Evolutionary conservation across 1,284 basidiomycete species (phyloP).

Genomic region (Ceratorhiza oryzae-sativae): DNA sequence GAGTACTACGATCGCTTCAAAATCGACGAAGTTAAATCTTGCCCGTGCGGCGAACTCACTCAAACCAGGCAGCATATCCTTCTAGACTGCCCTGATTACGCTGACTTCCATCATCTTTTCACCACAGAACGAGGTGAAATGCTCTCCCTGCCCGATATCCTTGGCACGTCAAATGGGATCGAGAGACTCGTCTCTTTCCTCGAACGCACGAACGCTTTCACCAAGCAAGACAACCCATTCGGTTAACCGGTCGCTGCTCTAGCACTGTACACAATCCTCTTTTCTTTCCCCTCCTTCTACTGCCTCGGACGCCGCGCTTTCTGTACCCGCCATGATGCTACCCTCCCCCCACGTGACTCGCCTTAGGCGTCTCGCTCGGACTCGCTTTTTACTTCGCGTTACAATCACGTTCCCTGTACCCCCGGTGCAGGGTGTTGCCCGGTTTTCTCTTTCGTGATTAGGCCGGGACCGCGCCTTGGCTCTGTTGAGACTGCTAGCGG

Average conservation of each 20-base stretch:
- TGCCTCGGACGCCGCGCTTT: neutral
- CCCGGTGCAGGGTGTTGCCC: no score
- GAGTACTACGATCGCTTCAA: neutral
- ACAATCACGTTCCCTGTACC: no score
- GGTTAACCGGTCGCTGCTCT: neutral
- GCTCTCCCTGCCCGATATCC: no score
- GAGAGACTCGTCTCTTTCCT: no score
- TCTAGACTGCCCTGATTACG: neutral
- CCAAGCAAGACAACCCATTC: neutral
- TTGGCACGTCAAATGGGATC: no score
- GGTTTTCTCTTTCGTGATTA: no score
- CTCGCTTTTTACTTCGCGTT: no score
- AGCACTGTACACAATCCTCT: neutral
- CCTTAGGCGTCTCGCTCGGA: no score
- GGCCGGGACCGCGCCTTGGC: no score
- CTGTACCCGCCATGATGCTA: neutral
- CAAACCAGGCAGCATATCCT: conserved; percentile 9
- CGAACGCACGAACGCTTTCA: neutral
- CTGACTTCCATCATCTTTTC: no score
- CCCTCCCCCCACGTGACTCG: neutral
- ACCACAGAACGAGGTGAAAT: no score
- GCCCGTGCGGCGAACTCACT: neutral
- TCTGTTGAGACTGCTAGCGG: no score
- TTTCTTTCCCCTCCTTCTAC: neutral
- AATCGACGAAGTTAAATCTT: neutral